phyloP scores from a whole-genome alignment of 192 early-diverging fungal species.

The Spinellus fusiger region DNA sequence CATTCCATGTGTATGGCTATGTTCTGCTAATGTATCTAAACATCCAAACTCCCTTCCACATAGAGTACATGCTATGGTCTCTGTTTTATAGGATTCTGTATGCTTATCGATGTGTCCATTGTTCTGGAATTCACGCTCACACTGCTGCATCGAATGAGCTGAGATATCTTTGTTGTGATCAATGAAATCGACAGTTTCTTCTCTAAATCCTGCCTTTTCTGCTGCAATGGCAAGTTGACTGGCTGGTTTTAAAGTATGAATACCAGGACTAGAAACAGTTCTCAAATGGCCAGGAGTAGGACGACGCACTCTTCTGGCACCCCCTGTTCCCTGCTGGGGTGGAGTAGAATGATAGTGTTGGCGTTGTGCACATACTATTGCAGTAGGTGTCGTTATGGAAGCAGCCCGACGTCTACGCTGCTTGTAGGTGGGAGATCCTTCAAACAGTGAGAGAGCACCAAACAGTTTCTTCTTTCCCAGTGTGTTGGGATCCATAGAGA shows the following conservation, averaged over 20 bases:
- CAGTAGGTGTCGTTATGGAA: conserved; percentile 26
- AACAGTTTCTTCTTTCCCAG: conserved; percentile 31
- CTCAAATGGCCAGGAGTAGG: conserved; percentile 19
- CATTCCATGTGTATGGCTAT: conserved; percentile 4
- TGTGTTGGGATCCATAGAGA: conserved; percentile 26
- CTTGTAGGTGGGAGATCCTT: conserved; percentile 67
- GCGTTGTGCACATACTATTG: neutral
- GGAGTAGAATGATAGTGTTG: neutral
- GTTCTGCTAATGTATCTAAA: conserved; percentile 7
- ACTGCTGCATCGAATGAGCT: too few species aligned
- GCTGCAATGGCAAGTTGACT: conserved; percentile 24
- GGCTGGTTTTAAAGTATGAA: neutral
- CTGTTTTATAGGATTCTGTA: too few species aligned
- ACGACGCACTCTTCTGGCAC: conserved; percentile 21
- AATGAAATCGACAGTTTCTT: neutral
- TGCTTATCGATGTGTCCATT: too few species aligned
- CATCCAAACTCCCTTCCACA: conserved; percentile 9
- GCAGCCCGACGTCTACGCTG: conserved; percentile 57
- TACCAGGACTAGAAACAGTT: conserved; percentile 11
- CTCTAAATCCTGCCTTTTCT: conserved; percentile 12
- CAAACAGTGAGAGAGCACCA: conserved; percentile 58
- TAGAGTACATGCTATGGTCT: conserved; percentile 1
- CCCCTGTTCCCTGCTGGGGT: conserved; percentile 1
- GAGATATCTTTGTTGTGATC: neutral
- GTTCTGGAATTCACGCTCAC: too few species aligned